These are phyloP conservation scores for Aspergillus sp. DNA, from an alignment of 2,329 filamentous ascomycete species.

Conservation along the genomic window DNA sequence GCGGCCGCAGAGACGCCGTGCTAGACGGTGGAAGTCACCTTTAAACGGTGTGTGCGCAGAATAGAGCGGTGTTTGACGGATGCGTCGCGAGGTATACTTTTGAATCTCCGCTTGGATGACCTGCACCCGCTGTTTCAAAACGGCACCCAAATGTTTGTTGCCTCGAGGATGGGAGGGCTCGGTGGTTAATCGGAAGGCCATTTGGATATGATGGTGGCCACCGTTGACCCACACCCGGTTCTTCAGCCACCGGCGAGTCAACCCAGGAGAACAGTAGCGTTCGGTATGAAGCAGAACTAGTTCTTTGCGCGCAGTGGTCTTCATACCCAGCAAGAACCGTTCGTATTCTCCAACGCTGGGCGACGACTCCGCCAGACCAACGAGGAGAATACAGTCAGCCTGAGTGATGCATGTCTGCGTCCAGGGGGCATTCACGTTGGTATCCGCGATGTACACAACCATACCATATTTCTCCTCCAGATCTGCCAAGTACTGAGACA, in stretches of 20 bases:
- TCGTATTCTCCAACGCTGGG: constrained; percentile 93
- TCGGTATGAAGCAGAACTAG: constrained; percentile 84
- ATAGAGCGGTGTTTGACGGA: constrained; percentile 82
- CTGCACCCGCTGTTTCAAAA: constrained; percentile 85
- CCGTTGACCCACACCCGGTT: constrained; percentile 98
- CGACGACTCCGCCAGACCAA: constrained; percentile 83
- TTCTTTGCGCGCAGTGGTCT: constrained; percentile 90
- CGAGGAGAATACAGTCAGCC: constrained; percentile 88
- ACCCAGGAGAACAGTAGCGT: constrained; percentile 72
- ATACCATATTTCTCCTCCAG: constrained; percentile 95
- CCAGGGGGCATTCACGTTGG: constrained; percentile 94
- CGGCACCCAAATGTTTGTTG: constrained; percentile 66
- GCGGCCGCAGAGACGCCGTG: constrained; percentile 81
- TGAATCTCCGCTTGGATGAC: constrained; percentile 94
- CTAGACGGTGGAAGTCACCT: constrained; percentile 90
- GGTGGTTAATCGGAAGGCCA: constrained; percentile 70
- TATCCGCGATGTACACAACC: constrained; percentile 92
- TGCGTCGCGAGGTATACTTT: constrained; percentile 89
- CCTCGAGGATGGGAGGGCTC: constrained; percentile 68
- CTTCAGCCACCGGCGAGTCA: constrained; percentile 81
- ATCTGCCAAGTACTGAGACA: constrained; percentile 92
- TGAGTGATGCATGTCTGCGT: constrained; percentile 96
- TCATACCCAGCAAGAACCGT: constrained; percentile 90
- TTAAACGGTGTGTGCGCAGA: constrained; percentile 89
- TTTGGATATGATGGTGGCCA: constrained; percentile 94